Base-by-base conservation (phyloP, 768 basidiomycete genomes). In the Boletus subparvulus region DNA sequence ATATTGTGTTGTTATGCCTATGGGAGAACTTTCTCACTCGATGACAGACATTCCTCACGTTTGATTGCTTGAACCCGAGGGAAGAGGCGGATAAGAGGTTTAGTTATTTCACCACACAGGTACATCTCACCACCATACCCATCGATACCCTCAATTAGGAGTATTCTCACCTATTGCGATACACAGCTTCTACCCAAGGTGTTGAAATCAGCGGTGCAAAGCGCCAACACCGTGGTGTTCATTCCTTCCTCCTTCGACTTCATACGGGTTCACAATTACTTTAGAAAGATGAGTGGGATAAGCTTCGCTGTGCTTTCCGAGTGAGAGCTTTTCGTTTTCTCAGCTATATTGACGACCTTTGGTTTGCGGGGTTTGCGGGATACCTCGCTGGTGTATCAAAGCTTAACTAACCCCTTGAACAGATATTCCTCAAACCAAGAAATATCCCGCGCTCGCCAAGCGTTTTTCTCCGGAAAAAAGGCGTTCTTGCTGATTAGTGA, bases 161-260 rank as follows among this genome's bases (percentile, higher is more conserved):
- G 14, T 12, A 19, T 48, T 47, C 54, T 57, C 30, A 50, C 16
- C 28, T 41, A 26, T 43, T 33, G 32, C 14, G 32, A 52, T 39
- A 30, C n/a, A 36, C 36, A 94, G 91, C 75, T 94, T 28, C 79
- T 98, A 1, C 94, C 97, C 9, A 68, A 78, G 16, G 75, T 97
- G 24, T 76, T 94, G 44, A 94, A 93, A 73, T 98, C 95, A 3
- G 97, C 97, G 0, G 92, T 98, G 6, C 90, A 92, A 73, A 92
- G 94, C 61, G 79, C 84, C 28, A 93, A 94, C 69, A 94, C 94
- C 0, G 81, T 87, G 49, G 80, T 98, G 60, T 91, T 98, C 69
- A 77, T 99, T 17, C 94, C 97, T 0, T 95, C 93, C 0, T 98
- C 95, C 50, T 95, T 96, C 69, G 97, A 98, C 74, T 98, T 95